Conservation (phyloP, 2,329 filamentous ascomycete genomes). For the Lachnellula cervina region DNA sequence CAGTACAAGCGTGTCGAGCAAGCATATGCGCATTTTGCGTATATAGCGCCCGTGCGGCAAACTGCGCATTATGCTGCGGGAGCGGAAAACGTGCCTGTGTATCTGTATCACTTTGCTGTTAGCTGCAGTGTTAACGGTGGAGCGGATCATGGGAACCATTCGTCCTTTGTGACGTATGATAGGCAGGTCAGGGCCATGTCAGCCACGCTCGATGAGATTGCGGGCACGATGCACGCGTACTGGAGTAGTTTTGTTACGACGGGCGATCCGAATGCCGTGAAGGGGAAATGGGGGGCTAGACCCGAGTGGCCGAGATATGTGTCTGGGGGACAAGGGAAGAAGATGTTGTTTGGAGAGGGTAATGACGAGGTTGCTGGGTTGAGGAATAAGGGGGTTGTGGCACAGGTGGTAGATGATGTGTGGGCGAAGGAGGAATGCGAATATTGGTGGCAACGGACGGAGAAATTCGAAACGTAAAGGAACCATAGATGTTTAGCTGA, state of each 20-base stretch:
- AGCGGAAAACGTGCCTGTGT: conserved; percentile 34
- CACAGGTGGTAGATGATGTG: conserved; percentile 38
- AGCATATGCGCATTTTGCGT: conserved; percentile 60
- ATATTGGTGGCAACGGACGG: conserved; percentile 57
- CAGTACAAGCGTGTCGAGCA: conserved; percentile 56
- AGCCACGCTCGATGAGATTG: conserved; percentile 12
- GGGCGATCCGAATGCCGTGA: conserved; percentile 29
- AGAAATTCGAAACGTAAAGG: conserved; percentile 36
- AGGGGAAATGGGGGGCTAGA: conserved; percentile 14
- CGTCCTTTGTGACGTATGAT: conserved; percentile 41
- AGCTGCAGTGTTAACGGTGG: conserved; percentile 29
- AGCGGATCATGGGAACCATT: conserved; percentile 42
- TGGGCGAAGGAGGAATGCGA: conserved; percentile 45
- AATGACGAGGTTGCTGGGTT: conserved; percentile 49
- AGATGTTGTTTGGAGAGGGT: conserved; percentile 52
- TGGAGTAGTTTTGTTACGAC: conserved; percentile 30
- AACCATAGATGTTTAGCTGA: not conserved
- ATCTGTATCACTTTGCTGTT: conserved; percentile 57
- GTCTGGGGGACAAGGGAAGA: conserved; percentile 5
- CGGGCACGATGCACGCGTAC: conserved; percentile 29
- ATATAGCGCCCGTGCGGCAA: conserved; percentile 59
- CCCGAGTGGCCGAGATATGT: conserved; percentile 22
- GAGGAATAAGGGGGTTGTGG: conserved; percentile 38
- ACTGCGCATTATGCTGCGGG: conserved; percentile 43
- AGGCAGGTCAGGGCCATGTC: conserved; percentile 5